These are phyloP conservation scores for Beauveria sp. DNA, from an alignment of 2,329 filamentous ascomycete genomes.

Conservation along the genomic window DNA sequence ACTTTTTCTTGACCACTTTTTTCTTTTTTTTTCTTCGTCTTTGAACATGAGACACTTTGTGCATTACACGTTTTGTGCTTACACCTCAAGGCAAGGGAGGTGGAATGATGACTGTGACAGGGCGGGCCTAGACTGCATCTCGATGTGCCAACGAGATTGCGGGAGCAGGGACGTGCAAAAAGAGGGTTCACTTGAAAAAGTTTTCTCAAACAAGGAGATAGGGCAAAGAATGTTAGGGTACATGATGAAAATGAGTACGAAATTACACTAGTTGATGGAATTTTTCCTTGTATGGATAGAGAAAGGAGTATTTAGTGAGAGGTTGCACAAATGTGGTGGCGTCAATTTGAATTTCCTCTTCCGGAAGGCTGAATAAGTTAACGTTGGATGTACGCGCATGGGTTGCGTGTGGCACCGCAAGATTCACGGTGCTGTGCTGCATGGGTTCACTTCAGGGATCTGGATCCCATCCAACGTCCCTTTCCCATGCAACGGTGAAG, in stretches of 20 bases:
- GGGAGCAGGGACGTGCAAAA: too few species aligned
- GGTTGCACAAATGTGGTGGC: conserved; percentile 1
- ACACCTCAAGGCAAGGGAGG: neutral
- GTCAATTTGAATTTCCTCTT: conserved; percentile 3
- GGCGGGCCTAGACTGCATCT: neutral
- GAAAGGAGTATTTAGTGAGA: too few species aligned
- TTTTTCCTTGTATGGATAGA: neutral
- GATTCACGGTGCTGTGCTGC: too few species aligned
- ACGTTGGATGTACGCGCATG: neutral
- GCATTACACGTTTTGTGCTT: neutral
- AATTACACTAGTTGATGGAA: too few species aligned
- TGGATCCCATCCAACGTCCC: neutral
- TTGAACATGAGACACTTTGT: neutral
- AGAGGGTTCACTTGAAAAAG: too few species aligned
- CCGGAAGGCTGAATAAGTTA: neutral
- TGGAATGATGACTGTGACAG: conserved; percentile 5
- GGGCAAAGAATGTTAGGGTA: too few species aligned
- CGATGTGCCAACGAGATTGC: neutral
- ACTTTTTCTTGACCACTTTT: neutral
- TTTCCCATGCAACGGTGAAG: neutral
- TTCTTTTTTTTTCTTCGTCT: neutral
- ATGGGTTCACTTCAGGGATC: too few species aligned
- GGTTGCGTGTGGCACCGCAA: neutral
- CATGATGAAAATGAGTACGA: too few species aligned
- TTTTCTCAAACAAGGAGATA: too few species aligned